phyloP scores from a whole-genome alignment of 345 rosid species.

The Salix dunnii region DNA sequence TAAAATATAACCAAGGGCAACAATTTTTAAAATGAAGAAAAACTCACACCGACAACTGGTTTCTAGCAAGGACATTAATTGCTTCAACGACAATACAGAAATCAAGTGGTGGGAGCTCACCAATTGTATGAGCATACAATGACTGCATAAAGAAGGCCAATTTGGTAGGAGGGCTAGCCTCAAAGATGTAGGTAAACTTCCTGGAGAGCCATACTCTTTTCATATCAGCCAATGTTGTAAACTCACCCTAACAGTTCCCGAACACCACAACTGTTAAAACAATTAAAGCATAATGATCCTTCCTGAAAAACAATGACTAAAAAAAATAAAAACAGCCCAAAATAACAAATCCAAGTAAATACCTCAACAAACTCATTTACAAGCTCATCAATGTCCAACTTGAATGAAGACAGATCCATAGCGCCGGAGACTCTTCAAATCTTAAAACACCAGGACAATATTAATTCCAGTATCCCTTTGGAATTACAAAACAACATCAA shows the following conservation, averaged over 20 bases:
- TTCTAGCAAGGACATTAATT: not conserved
- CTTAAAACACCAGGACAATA: too few relatives aligned
- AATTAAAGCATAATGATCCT: not conserved
- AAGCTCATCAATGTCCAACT: slow-evolving; percentile 61
- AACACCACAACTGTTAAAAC: not conserved
- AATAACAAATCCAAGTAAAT: not conserved
- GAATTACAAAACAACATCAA: too few relatives aligned
- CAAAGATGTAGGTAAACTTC: slow-evolving; percentile 57
- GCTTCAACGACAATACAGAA: not conserved
- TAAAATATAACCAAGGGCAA: too few relatives aligned
- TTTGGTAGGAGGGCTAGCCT: slow-evolving; percentile 46
- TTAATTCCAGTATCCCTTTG: too few relatives aligned
- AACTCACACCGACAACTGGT: not conserved
- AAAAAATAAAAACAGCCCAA: not conserved
- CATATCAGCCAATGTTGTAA: slow-evolving; percentile 48
- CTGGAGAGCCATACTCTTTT: slow-evolving; percentile 58
- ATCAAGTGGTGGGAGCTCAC: slow-evolving; percentile 20
- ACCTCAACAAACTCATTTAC: slow-evolving; percentile 54
- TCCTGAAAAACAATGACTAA: not conserved
- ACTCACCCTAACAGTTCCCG: slow-evolving; percentile 34
- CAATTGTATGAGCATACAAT: slow-evolving; percentile 52
- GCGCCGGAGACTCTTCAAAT: not conserved
- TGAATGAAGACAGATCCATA: slow-evolving; percentile 47
- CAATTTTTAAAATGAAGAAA: not conserved
- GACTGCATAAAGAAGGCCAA: slow-evolving; percentile 68